phyloP scores from a whole-genome alignment of 495 filamentous ascomycete genomes.

The Talaromyces proteolyticus region DNA sequence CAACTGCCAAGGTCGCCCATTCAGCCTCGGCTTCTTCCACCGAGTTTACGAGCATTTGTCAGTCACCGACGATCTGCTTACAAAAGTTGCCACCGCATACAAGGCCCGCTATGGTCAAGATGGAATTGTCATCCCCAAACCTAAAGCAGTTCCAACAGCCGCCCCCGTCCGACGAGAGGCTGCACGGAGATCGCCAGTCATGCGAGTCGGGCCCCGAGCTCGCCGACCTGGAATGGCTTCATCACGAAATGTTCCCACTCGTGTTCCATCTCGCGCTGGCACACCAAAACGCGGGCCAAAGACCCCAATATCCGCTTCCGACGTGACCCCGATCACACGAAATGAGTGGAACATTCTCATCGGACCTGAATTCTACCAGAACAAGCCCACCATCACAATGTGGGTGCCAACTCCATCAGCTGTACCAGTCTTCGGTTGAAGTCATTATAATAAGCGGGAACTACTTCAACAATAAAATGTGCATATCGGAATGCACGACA shows the following conservation, averaged over 20 bases:
- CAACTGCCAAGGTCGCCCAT: slow-evolving; percentile 49
- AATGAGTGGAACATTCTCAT: slow-evolving; percentile 44
- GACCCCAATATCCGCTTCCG: slow-evolving; percentile 38
- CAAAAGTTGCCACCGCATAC: slow-evolving; percentile 53
- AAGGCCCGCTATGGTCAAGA: slow-evolving; percentile 47
- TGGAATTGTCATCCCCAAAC: slow-evolving; percentile 32
- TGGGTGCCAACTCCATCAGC: slow-evolving; percentile 39
- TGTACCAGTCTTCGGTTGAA: slow-evolving; percentile 15
- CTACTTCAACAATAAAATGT: too few species aligned
- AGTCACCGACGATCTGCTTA: slow-evolving; percentile 45
- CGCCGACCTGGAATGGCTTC: slow-evolving; percentile 6
- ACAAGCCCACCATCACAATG: slow-evolving; percentile 33
- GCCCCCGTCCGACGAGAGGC: background rate
- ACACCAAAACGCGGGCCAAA: slow-evolving; percentile 30
- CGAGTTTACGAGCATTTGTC: slow-evolving; percentile 58
- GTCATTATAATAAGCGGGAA: too few species aligned
- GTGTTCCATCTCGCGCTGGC: slow-evolving; percentile 3
- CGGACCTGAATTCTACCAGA: slow-evolving; percentile 21
- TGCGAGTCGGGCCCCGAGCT: slow-evolving; percentile 14
- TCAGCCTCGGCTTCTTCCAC: slow-evolving; percentile 53
- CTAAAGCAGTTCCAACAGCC: slow-evolving; percentile 5
- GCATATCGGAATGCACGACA: too few species aligned
- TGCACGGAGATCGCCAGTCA: slow-evolving; percentile 14
- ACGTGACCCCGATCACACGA: slow-evolving; percentile 40
- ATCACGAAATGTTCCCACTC: background rate